A percentile compares a stretch with the other conserved stretches of the same genome.
Conservation (phyloP, 805 yeast species). For the Suhomyces vadensis region DNA sequence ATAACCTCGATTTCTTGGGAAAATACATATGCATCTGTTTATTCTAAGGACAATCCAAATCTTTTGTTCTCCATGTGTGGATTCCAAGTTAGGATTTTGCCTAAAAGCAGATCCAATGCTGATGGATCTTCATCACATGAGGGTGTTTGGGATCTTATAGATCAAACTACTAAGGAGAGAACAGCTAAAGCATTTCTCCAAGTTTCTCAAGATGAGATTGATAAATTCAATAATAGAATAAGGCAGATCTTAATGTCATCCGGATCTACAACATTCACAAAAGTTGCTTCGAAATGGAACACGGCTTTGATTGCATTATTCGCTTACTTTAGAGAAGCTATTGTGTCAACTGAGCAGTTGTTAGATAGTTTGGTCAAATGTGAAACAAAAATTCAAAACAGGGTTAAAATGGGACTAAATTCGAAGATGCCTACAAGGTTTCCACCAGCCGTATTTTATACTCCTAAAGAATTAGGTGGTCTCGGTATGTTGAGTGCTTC, state of each 20-base stretch:
- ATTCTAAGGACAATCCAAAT: slow-evolving; percentile 88
- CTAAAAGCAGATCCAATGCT: slow-evolving; percentile 61
- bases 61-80: slow-evolving; percentile 90
- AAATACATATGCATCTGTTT: slow-evolving; percentile 80
- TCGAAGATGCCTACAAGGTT: slow-evolving; percentile 98
- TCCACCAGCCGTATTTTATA: slow-evolving; percentile 98
- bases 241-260: slow-evolving; percentile 92
- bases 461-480: slow-evolving; percentile 97
- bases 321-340: slow-evolving; percentile 92
- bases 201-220: slow-evolving; percentile 79
- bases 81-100: slow-evolving; percentile 86
- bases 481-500: slow-evolving; percentile 97
- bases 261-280: slow-evolving; percentile 93
- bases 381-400: slow-evolving; percentile 90
- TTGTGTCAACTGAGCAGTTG: slow-evolving; percentile 73
- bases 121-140: slow-evolving; percentile 56
- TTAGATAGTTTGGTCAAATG: slow-evolving; percentile 83
- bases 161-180: slow-evolving; percentile 72
- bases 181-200: slow-evolving; percentile 86
- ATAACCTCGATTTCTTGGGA: slow-evolving; percentile 77
- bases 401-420: slow-evolving; percentile 91
- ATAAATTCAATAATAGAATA: slow-evolving; percentile 76
- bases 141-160: slow-evolving; percentile 87
- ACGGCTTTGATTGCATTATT: slow-evolving; percentile 84
- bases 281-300: slow-evolving; percentile 94